Base-by-base conservation (phyloP, 2,329 filamentous ascomycete species). In the Cladorrhinum sp. region DNA sequence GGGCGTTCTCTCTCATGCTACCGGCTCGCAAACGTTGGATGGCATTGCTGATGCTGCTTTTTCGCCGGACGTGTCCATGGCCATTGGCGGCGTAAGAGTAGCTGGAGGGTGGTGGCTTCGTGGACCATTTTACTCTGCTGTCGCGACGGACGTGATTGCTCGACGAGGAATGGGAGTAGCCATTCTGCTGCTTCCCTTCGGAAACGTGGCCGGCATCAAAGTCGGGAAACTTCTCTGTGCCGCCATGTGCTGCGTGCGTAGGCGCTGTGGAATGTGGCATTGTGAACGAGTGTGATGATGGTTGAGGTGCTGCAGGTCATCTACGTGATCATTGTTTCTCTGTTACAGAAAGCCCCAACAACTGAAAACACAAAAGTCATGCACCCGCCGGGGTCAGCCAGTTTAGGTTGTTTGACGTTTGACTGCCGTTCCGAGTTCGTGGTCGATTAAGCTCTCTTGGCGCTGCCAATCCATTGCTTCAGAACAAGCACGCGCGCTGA, bases 31-130 rank as follows among this genome's bases (percentile, higher is more conserved):
- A 93, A 2, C 86, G 92, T 68, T 85, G 86, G 66, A 97, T 84
- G n/a, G 93, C 92, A 75, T 96, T 92, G 69, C 86, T 87, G 67
- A 97, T 84, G 75, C 92, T 96, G 81, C 93, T 96, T 73, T 95
- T 91, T 65, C 89, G 81, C 18, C 78, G 25, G 22, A 23, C 22
- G 41, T 55, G 52, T 13, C 52, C 36, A 22, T 50, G 49, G 24
- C 25, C 79, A 71, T 93, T 90, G 67, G 85, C 78, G 49, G 73
- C 78, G 62, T 73, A 73, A 63, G 65, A 63, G 66, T 65, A 29
- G 4, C 57, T 54, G n/a, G 55, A 57, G n/a, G 32, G 53, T 20
- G 65, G 62, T 18, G 56, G 65, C 41, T 45, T 45, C 4, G 41
- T 18, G 54, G 60, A 68, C 72, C 73, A 76, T 57, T 65, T 69